Evolutionary conservation across 257 asterid genomes (phyloP).

Genomic region (Nicotiana attenuata): DNA sequence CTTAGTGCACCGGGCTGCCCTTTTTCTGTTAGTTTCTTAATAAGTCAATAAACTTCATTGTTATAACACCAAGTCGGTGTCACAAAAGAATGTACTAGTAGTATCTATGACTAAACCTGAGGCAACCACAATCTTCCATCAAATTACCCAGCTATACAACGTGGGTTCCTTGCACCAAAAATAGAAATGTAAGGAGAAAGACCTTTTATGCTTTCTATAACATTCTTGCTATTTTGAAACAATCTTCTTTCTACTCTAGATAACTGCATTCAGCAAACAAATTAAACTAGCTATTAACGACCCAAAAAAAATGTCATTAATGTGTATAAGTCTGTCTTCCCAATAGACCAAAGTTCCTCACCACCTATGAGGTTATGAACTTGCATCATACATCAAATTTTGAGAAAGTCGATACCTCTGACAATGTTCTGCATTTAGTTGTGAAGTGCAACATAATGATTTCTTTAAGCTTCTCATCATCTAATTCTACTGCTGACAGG

Average conservation of each 20-base stretch:
- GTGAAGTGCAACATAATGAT: constrained; percentile 31
- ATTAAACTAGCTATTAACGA: background rate
- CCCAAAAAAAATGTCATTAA: background rate
- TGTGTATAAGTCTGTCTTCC: background rate
- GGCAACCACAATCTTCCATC: background rate
- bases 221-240: constrained; percentile 2
- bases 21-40: background rate
- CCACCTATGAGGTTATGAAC: background rate
- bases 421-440: constrained; percentile 25
- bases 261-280: background rate
- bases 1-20: no score
- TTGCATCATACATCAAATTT: background rate
- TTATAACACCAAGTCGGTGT: background rate
- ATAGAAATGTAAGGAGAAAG: background rate
- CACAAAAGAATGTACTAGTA: background rate
- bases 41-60: background rate
- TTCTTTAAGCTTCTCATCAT: constrained; percentile 31
- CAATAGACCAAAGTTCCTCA: background rate
- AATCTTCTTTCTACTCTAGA: background rate
- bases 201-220: background rate
- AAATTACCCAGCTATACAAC: background rate
- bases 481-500: constrained; percentile 28
- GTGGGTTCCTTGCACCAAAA: background rate
- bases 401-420: constrained; percentile 26
- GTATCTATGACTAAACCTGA: background rate